A percentile compares a stretch with the other conserved stretches of the same genome.
Conservation (phyloP, 1,284 basidiomycete genomes). For the Tylopilus sp. region DNA sequence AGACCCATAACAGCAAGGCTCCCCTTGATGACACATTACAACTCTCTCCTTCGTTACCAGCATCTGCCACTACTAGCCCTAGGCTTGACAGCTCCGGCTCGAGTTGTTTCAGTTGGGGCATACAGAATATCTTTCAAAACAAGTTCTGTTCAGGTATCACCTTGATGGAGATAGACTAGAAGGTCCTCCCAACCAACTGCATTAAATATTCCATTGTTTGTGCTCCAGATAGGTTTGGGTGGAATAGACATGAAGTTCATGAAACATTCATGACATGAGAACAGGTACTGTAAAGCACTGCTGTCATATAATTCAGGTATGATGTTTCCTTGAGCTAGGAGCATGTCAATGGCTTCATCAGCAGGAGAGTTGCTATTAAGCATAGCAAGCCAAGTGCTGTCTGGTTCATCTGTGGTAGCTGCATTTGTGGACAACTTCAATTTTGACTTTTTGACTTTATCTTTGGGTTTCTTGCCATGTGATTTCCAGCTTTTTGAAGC, state of each 20-base stretch:
- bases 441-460: neutral
- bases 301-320: neutral
- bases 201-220: neutral
- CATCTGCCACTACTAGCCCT: no score
- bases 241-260: neutral
- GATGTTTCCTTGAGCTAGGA: neutral
- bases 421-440: neutral
- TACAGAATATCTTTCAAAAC: neutral
- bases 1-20: no score
- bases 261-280: neutral
- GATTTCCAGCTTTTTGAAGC: constrained; percentile 20
- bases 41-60: no score
- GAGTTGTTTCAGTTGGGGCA: no score
- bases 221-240: neutral
- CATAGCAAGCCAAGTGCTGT: neutral
- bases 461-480: neutral
- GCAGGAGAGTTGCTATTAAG: no score
- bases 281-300: neutral
- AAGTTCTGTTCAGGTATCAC: neutral
- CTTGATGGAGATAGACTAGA: neutral
- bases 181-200: neutral
- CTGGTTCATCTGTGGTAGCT: neutral
- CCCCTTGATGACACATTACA: no score
- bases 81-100: no score
- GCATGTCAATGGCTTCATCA: neutral